These are phyloP conservation scores for Eruca vesicaria DNA, from an alignment of 441 rosid genomes.

Conservation along the genomic window DNA sequence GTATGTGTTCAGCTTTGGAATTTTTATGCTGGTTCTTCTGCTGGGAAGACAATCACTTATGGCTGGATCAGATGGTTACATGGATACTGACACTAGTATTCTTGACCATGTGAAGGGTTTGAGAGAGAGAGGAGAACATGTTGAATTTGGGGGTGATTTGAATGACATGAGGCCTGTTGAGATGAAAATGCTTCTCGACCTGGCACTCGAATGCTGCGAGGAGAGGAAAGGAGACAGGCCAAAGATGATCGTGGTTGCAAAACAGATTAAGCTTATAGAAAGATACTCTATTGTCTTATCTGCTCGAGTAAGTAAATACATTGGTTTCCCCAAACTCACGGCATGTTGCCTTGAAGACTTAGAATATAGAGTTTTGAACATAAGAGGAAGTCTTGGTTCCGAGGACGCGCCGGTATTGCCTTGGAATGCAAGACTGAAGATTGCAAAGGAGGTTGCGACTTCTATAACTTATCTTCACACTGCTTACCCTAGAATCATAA, in stretches of 20 bases:
- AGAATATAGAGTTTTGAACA: not conserved
- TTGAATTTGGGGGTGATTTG: not conserved
- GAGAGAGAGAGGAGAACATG: not conserved
- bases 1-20: conserved; percentile 20
- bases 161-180: not conserved
- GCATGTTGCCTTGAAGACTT: conserved; percentile 40
- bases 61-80: too few relatives aligned
- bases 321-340: conserved; percentile 29
- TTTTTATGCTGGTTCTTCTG: conserved; percentile 11
- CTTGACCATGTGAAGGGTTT: not conserved
- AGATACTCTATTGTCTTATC: not conserved
- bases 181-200: not conserved
- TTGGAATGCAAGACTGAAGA: conserved; percentile 6
- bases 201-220: conserved; percentile 6
- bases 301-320: conserved; percentile 6
- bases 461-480: conserved; percentile 42
- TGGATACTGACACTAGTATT: not conserved
- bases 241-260: conserved; percentile 8
- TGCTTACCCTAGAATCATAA: conserved; percentile 32
- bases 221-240: not conserved
- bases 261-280: conserved; percentile 5
- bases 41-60: not conserved
- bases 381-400: not conserved
- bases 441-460: conserved; percentile 17
- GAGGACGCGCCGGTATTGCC: not conserved